Percentiles rank a stretch among this genome's conserved stretches.
Evolutionary conservation across 2,329 filamentous ascomycete species (phyloP).

Genomic region (Cordyceps militaris): DNA sequence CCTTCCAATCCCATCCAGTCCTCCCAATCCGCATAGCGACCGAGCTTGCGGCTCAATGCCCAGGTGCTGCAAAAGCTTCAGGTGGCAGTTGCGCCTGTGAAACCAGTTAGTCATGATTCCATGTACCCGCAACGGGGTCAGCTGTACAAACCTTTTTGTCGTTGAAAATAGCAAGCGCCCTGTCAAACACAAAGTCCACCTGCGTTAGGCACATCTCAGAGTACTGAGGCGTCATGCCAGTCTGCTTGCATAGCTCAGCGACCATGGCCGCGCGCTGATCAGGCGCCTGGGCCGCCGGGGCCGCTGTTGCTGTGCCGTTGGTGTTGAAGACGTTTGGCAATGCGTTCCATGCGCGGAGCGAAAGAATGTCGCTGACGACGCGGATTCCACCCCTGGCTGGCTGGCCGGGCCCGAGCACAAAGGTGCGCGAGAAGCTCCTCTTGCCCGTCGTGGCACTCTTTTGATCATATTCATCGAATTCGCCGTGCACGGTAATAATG

Average conservation of each 20-base stretch:
- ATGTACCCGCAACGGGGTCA: neutral
- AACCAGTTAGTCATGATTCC: conserved; percentile 12
- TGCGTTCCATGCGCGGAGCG: conserved; percentile 57
- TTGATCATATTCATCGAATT: conserved; percentile 68
- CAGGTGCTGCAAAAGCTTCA: conserved; percentile 36
- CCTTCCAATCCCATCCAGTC: neutral
- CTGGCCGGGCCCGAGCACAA: conserved; percentile 69
- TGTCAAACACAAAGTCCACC: conserved; percentile 72
- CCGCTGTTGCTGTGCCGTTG: conserved; percentile 20
- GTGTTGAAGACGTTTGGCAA: conserved; percentile 37
- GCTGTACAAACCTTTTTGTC: conserved; percentile 58
- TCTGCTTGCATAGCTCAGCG: conserved; percentile 66
- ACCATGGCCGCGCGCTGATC: conserved; percentile 61
- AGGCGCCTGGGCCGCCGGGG: conserved; percentile 23
- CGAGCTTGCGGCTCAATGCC: conserved; percentile 10
- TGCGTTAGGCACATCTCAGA: conserved; percentile 74
- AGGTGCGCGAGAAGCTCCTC: conserved; percentile 76
- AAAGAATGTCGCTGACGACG: conserved; percentile 73
- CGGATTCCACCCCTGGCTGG: conserved; percentile 58
- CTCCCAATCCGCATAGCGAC: neutral
- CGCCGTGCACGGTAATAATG: conserved; percentile 71
- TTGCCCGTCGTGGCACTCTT: conserved; percentile 50
- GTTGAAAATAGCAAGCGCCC: conserved; percentile 68
- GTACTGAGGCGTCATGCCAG: conserved; percentile 72
- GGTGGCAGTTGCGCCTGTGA: conserved; percentile 38